Evolutionary conservation across 495 filamentous ascomycete species (phyloP).

Genomic region (Glonium stellatum): DNA sequence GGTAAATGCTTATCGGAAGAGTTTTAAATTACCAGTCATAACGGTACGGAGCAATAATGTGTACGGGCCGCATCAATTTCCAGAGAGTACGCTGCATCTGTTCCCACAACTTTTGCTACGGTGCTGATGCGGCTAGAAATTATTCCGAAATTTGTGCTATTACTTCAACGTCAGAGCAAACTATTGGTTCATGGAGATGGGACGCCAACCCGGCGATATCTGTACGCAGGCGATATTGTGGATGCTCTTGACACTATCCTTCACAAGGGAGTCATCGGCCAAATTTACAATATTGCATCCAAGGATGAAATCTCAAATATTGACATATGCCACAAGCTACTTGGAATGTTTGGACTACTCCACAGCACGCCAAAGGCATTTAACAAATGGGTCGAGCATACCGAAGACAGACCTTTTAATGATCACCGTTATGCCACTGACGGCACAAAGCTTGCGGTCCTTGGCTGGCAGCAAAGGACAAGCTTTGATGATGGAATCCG

Average conservation of each 20-base stretch:
- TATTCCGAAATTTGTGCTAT: conserved; percentile 65
- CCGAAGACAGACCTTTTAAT: conserved; percentile 65
- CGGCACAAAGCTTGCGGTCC: conserved; percentile 52
- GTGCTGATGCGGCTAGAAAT: conserved; percentile 48
- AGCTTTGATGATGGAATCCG: conserved; percentile 54
- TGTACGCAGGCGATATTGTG: conserved; percentile 66
- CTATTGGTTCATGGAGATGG: conserved; percentile 66
- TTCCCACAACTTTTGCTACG: conserved; percentile 18
- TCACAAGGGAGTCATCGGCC: conserved; percentile 57
- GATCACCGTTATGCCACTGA: conserved; percentile 65
- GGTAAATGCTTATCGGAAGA: conserved; percentile 66
- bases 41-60: conserved; percentile 73
- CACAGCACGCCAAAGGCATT: conserved; percentile 27
- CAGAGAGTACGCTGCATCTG: conserved; percentile 54
- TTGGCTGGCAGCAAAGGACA: conserved; percentile 63
- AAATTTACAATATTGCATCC: conserved; percentile 69
- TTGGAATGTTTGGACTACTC: conserved; percentile 35
- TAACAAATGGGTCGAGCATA: conserved; percentile 56
- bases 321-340: conserved; percentile 51
- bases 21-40: conserved; percentile 62
- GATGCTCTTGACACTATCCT: conserved; percentile 72
- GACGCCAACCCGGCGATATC: conserved; percentile 57
- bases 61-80: conserved; percentile 72
- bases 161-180: conserved; percentile 50
- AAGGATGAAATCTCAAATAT: conserved; percentile 56